These are phyloP conservation scores for Leccinum boreale DNA, from an alignment of 768 basidiomycete genomes.

Conservation along the genomic window DNA sequence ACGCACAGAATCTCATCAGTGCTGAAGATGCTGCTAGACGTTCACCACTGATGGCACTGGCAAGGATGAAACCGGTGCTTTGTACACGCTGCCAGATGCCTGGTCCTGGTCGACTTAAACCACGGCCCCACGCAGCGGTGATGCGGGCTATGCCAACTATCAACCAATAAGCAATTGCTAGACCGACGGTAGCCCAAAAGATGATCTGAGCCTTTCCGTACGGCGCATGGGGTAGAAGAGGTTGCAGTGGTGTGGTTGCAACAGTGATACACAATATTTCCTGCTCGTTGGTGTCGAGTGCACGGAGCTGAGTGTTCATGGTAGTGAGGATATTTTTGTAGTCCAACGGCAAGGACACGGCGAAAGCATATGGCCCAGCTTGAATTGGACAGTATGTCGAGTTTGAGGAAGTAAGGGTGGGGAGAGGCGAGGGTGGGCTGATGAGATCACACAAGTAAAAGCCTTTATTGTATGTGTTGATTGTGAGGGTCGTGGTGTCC, in stretches of 20 bases:
- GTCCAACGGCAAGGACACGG: conserved; percentile 67
- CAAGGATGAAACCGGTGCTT: conserved; percentile 83
- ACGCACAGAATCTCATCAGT: conserved; percentile 83
- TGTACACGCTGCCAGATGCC: conserved; percentile 72
- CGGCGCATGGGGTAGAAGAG: conserved; percentile 48
- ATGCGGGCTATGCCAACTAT: conserved; percentile 79
- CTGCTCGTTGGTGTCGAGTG: conserved; percentile 81
- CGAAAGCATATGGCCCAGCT: conserved; percentile 79
- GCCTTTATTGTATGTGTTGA: conserved; percentile 65
- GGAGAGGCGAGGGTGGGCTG: conserved; percentile 72
- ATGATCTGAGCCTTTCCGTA: conserved; percentile 68
- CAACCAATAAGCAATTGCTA: conserved; percentile 79
- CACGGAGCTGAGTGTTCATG: conserved; percentile 76
- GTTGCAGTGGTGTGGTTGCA: conserved; percentile 69
- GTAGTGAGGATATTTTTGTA: conserved; percentile 74
- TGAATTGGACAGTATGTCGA: conserved; percentile 70
- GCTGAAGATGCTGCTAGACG: conserved; percentile 81
- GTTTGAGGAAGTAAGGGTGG: conserved; percentile 35
- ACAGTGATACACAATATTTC: conserved; percentile 85
- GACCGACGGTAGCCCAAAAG: conserved; percentile 69
- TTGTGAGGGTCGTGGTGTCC: conserved; percentile 74
- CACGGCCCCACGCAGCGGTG: conserved; percentile 81
- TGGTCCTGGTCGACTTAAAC: conserved; percentile 50
- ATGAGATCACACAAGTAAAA: conserved; percentile 78
- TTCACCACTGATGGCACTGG: conserved; percentile 92